Percentiles rank a stretch among this genome's conserved stretches.
phyloP scores from a whole-genome alignment of 148 eudicot genomes.

The Nepenthes gracilis region DNA sequence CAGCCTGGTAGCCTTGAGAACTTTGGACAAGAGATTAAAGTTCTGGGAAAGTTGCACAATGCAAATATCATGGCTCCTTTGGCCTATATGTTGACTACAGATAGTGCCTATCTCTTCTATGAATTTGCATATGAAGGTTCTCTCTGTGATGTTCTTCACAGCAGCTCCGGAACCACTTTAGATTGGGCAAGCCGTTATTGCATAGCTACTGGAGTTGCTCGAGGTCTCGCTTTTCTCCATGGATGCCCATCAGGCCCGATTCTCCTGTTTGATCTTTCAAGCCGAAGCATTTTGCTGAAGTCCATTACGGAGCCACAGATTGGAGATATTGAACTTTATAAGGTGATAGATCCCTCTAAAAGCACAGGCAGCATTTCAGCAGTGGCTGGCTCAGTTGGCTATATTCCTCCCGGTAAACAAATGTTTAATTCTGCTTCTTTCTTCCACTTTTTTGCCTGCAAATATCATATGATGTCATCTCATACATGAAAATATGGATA shows the following conservation, averaged over 20 bases:
- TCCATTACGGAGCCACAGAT: conserved; percentile 63
- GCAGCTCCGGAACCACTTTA: conserved; percentile 23
- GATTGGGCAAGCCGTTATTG: conserved; percentile 81
- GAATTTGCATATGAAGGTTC: conserved; percentile 50
- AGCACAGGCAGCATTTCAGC: conserved; percentile 66
- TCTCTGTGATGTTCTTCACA: conserved; percentile 55
- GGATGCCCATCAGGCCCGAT: conserved; percentile 54
- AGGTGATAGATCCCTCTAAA: conserved; percentile 72
- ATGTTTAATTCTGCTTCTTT: neutral
- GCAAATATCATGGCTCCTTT: conserved; percentile 82
- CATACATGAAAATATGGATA: neutral
- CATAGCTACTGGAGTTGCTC: conserved; percentile 75
- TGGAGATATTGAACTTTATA: conserved; percentile 82
- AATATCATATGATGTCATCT: neutral
- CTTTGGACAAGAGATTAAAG: conserved; percentile 51
- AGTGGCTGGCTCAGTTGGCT: conserved; percentile 81
- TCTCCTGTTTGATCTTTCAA: conserved; percentile 63
- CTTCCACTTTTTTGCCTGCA: neutral
- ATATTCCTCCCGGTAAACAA: conserved; percentile 74
- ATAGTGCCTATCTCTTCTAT: conserved; percentile 65
- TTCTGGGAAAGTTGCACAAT: conserved; percentile 51
- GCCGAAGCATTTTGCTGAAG: conserved; percentile 54
- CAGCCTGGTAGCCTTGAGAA: conserved; percentile 40
- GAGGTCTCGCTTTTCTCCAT: conserved; percentile 72
- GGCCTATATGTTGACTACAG: conserved; percentile 52